Evolutionary conservation across 495 filamentous ascomycete species (phyloP).

Genomic region (Penicillium egyptiacum): DNA sequence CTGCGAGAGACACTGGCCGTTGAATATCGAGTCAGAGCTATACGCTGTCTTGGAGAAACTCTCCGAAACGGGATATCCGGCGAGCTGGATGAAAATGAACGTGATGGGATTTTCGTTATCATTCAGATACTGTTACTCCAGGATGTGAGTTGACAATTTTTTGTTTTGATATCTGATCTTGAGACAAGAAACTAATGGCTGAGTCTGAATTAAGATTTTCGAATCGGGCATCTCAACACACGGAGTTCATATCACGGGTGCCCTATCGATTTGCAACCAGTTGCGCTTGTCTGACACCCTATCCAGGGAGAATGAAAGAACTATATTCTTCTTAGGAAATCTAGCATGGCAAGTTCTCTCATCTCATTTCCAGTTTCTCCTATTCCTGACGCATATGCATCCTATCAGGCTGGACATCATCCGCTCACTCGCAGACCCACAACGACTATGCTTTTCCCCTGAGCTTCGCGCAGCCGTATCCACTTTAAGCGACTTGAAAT

Average conservation of each 20-base stretch:
- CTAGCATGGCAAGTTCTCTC: conserved; percentile 31
- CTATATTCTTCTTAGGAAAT: conserved; percentile 42
- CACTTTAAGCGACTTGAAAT: conserved; percentile 29
- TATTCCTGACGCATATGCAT: neutral
- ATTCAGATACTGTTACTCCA: conserved; percentile 43
- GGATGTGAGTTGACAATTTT: conserved; percentile 31
- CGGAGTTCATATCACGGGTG: conserved; percentile 42
- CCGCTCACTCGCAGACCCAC: conserved; percentile 35
- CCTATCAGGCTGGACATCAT: conserved; percentile 39
- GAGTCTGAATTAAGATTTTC: conserved; percentile 26
- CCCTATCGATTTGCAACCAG: conserved; percentile 40
- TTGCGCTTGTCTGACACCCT: conserved; percentile 31
- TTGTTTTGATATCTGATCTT: neutral
- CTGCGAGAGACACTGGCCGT: conserved; percentile 34
- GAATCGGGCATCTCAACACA: conserved; percentile 40
- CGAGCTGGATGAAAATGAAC: conserved; percentile 29
- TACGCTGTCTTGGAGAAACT: conserved; percentile 30
- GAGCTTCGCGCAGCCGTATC: conserved; percentile 34
- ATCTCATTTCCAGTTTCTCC: neutral
- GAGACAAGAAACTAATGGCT: neutral
- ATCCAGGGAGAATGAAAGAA: conserved; percentile 27
- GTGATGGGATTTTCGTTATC: conserved; percentile 38
- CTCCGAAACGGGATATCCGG: conserved; percentile 32
- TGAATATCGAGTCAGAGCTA: conserved; percentile 40
- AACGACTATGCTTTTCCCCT: conserved; percentile 36